phyloP scores from a whole-genome alignment of 306 rosid genomes.

The Rosa multiflora region DNA sequence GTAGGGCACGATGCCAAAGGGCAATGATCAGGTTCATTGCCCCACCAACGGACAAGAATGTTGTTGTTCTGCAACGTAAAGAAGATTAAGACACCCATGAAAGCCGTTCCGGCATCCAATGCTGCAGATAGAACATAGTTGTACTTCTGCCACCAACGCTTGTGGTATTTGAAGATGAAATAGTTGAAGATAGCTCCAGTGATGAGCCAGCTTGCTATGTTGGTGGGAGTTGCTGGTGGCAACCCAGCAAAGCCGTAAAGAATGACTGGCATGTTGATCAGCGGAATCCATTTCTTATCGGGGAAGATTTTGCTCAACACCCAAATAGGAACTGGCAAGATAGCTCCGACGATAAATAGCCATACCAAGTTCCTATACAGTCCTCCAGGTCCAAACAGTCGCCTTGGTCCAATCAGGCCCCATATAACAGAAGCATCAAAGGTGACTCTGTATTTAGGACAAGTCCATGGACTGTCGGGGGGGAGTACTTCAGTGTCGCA shows the following conservation, averaged over 20 bases:
- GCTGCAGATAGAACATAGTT: conserved; percentile 92
- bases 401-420: conserved; percentile 88
- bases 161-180: conserved; percentile 78
- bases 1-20: conserved; percentile 92
- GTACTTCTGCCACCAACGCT: conserved; percentile 97
- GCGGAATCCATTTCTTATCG: conserved; percentile 79
- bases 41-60: conserved; percentile 81
- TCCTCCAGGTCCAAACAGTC: conserved; percentile 89
- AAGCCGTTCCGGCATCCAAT: conserved; percentile 93
- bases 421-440: conserved; percentile 96
- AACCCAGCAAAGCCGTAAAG: conserved; percentile 91
- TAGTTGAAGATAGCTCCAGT: conserved; percentile 89
- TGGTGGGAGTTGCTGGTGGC: conserved; percentile 98
- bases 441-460: conserved; percentile 92
- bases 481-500: conserved; percentile 66
- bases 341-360: conserved; percentile 84
- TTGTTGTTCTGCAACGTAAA: conserved; percentile 74
- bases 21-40: conserved; percentile 73
- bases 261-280: conserved; percentile 92
- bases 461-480: conserved; percentile 94
- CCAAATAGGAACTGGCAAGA: conserved; percentile 88
- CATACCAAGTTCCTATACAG: conserved; percentile 83
- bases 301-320: conserved; percentile 79
- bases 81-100: conserved; percentile 91
- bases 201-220: conserved; percentile 92